Base-by-base conservation (phyloP, 257 asterid genomes). In the Lycium barbarum region DNA sequence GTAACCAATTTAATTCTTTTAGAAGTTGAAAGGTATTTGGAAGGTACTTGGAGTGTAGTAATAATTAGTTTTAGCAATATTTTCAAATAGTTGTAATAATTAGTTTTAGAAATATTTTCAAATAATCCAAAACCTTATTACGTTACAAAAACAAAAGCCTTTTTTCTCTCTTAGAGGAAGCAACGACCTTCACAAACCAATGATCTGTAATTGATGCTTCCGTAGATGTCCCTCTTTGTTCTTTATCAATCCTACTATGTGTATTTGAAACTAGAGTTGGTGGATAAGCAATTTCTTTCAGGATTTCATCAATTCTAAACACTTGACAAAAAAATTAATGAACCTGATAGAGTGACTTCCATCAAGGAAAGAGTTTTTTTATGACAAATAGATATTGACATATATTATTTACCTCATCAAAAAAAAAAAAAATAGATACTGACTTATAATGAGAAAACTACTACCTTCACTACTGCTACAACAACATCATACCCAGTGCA, bases 301-400 rank as follows among this genome's bases (percentile, higher is more conserved):
- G 10, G 58, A 45, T 72, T 72, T 72, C 80, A 72, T 72, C 57
- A 72, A 72, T 45, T 72, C 80, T 45, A 72, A 72, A 72, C 38
- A 72, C 58, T n/a, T 2, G 2, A 47, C 35, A 10, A 45, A 70
- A 45, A 13, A 2, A 10, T 10, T 45, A 45, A 45, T 72, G n/a
- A 22, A 12, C 55, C 38, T n/a, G 36, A n/a, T 72, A 2, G 17
- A 45, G 18, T 10, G 80, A 43, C 58, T 45, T 72, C 80, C 11
- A n/a, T 45, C 80, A 45, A 5, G 18, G 18, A 67, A 72, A 62
- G 22, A 61, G 20, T 62, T 62, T 20, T 15, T 3, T 45, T 57
- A 45, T 18, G 80, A 45, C 58, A 45, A 72, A 45, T 45, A 72
- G 35, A 72, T 72, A 14, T 14, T 1, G 9, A 57, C 38, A 72